Evolutionary conservation across 768 basidiomycete genomes (phyloP), one percentile per base, ranked within the genome.

Genomic region (Rhizopogon vinicolor): DNA sequence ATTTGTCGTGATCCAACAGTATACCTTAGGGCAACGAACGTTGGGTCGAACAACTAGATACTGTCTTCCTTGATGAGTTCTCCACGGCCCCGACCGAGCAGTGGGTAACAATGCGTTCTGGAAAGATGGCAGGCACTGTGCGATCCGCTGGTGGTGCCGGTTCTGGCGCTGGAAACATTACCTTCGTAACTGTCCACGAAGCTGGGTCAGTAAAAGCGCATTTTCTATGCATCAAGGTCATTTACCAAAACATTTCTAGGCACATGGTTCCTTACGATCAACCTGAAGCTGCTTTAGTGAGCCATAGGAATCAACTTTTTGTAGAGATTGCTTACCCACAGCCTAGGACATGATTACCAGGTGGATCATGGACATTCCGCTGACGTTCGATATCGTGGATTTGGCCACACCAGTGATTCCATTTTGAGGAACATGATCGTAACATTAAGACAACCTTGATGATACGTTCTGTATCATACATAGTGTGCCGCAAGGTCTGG

Each of bases 181-280:
- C 92, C 0, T 94, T 89, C 58, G 88, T 92, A 9, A 78, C 78
- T 41, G 78, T 96, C 35, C 74, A 81, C 61, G 86, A 89, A 62
- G 91, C 93, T 28, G 94, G 94, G 80, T 93, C 70, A 60, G 85
- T 71, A 7, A 28, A 54, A 44, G 16, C 31, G 16, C 16, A 39
- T 16, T 43, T 43, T 5, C 13, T 53, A 46, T 44, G 2, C 29
- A 29, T 51, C 18, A 25, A 25, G 51, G 42, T 39, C n/a, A 51
- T 41, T 19, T 48, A 42, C 52, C 25, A 25, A 25, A 25, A 25
- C 22, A 2, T 25, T 25, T 25, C 6, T 62, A 91, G 90, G 40
- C 91, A 93, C 67, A 89, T 93, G 92, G 91, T 91, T 7, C 93
- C 93, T 5, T 86, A 79, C 64, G 92, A 98, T 70, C 92, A 95